Base-by-base conservation (phyloP, 371 early-diverging fungal genomes). In the Mortierella sp. region DNA sequence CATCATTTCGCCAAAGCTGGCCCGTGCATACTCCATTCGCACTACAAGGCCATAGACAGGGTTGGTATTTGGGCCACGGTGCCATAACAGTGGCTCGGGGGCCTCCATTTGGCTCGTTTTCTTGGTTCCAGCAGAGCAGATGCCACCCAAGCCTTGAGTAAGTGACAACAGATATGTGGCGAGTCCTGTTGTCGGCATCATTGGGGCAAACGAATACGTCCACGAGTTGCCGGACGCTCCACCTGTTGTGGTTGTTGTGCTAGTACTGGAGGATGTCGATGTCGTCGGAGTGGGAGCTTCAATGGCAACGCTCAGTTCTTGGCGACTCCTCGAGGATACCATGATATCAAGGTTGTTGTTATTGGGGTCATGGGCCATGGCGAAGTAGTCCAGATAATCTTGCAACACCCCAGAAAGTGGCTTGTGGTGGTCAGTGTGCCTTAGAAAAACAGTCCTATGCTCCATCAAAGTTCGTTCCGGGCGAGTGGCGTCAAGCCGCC, bases 1-100 rank as follows among this genome's bases (percentile, higher is more conserved):
- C 12, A 76, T 78, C 5, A 50, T 65, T 6, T 52, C 37, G 1
- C 90, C 90, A 72, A 90, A 86, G 47, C 63, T 71, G 10, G 63
- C 58, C 13, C 60, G 63, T 2, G 88, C 88, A 81, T 86, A 90
- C 16, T 69, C 77, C 21, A 87, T 87, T 0, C 88, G 79, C 0
- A 87, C 87, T 0, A 90, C 86, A 0, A 90, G 73, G 0, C 87
- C 87, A 80, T 90, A 90, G 0, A 88, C 88, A 0, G 90, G 90
- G 54, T 87, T 83, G 13, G 88, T 90, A 56, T 88, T 88, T 8
- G 90, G 90, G 0, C 90, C 90, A 37, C 90, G 81, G 45, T 90
- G 83, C 86, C 88, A 90, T 1, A 82, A 52, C 10, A 88, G 63
- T 1, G 90, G 88, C 16, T 68, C 84, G 16, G 25, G 49, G 16